Evolutionary conservation across 2,329 filamentous ascomycete genomes (phyloP), one percentile per base, ranked within the genome.

Genomic region (Botrytis squamosa): DNA sequence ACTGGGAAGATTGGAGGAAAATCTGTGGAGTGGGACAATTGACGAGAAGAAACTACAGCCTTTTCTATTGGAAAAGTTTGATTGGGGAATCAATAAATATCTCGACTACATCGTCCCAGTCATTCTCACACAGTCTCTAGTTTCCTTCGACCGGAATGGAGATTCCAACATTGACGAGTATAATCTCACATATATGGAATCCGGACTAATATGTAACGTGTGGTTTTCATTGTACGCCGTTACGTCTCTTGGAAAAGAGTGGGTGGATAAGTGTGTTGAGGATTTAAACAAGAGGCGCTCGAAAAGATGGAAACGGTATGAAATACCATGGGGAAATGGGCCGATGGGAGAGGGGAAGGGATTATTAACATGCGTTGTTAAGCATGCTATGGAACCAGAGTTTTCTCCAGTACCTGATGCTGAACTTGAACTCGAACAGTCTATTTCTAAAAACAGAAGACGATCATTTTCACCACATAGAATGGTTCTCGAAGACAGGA

Each of bases 81-180:
- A 76, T 63, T 76, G 75, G 75, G 75, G 49, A 1, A 49, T 73
- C 36, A 71, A 67, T 25, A 59, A 59, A 44, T 76, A 73, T 67
- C 63, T 73, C 25, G 74, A 59, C 63, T 72, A 57, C 46, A 42
- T 74, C 49, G 25, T 76, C 36, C 72, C 75, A 8, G 16, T 75
- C n/a, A 66, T 67, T 29, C 74, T 76, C 44, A 71, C 74, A 49
- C 64, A 38, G 14, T 70, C 55, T 67, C 63, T 76, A 38, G 36
- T 36, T 33, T 68, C 49, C 36, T 40, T 68, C 3, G 14, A 57
- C 7, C 25, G 18, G 25, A 33, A 57, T 25, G 36, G 36, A 18
- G 22, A 57, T 3, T 25, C 36, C 6, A 33, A 29, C 29, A 33
- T 68, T n/a, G 49, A 68, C 2, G 16, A 42, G 49, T 68, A 68